phyloP scores from a whole-genome alignment of 2,329 filamentous ascomycete species.

The Sarocladiaceae sp. region DNA sequence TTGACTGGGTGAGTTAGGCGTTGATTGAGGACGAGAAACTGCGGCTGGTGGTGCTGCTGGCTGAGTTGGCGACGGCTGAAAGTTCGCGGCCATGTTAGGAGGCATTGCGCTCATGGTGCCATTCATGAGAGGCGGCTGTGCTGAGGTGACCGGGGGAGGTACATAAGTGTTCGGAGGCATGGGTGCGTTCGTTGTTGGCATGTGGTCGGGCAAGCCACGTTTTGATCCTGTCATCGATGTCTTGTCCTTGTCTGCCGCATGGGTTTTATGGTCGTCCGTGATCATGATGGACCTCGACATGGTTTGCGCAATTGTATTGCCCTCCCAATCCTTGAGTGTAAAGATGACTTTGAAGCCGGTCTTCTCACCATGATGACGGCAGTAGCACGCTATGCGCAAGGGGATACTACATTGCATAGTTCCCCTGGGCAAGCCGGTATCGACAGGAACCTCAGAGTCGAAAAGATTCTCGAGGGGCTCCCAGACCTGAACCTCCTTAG shows the following conservation, averaged over 20 bases:
- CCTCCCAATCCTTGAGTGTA: slow-evolving; percentile 77
- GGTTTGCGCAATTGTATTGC: slow-evolving; percentile 72
- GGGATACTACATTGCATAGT: slow-evolving; percentile 33
- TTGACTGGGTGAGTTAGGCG: slow-evolving; percentile 66
- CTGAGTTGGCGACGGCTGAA: slow-evolving; percentile 25
- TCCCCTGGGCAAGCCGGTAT: slow-evolving; percentile 36
- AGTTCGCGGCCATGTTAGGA: not conserved
- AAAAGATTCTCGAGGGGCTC: slow-evolving; percentile 35
- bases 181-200: slow-evolving; percentile 19
- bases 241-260: slow-evolving; percentile 25
- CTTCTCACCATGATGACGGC: slow-evolving; percentile 91
- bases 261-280: slow-evolving; percentile 95
- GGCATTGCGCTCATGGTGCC: not conserved
- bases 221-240: slow-evolving; percentile 1
- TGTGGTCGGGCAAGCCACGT: slow-evolving; percentile 2
- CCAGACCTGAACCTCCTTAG: slow-evolving; percentile 80
- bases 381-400: slow-evolving; percentile 97
- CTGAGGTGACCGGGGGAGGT: not conserved
- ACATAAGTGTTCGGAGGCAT: not conserved
- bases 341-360: slow-evolving; percentile 89
- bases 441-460: slow-evolving; percentile 50
- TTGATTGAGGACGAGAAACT: slow-evolving; percentile 45
- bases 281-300: slow-evolving; percentile 91
- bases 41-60: not conserved
- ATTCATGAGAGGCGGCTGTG: not conserved